These are phyloP conservation scores for Cucurbita ficifolia DNA, from an alignment of 306 rosid genomes.

Conservation along the genomic window DNA sequence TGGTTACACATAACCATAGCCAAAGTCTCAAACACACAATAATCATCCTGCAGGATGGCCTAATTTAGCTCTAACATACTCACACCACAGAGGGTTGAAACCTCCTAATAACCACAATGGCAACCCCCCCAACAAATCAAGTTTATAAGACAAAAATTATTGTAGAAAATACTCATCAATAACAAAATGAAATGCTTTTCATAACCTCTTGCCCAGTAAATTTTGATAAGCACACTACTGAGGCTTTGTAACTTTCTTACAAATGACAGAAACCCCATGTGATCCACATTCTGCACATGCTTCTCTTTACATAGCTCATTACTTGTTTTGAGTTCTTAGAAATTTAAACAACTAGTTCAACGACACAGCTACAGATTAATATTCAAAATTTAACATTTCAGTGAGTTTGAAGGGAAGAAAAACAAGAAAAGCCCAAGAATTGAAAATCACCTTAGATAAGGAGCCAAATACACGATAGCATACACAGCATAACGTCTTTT, in stretches of 20 bases:
- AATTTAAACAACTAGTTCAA: background rate
- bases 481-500: constrained; percentile 61
- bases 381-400: background rate
- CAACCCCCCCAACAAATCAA: background rate
- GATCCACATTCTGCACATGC: background rate
- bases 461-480: constrained; percentile 65
- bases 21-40: background rate
- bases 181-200: background rate
- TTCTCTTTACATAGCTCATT: background rate
- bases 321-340: background rate
- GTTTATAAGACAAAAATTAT: background rate
- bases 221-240: background rate
- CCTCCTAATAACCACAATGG: background rate
- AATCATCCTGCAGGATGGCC: background rate
- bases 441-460: constrained; percentile 56
- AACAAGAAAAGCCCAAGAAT: background rate
- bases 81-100: background rate
- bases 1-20: background rate
- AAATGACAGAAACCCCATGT: background rate
- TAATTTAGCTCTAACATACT: background rate
- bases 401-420: background rate
- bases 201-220: background rate
- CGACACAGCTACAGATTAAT: background rate
- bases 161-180: background rate
- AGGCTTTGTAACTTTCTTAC: background rate